Conservation (phyloP, 495 filamentous ascomycete genomes). For the Astrothelium macrocarpum region DNA sequence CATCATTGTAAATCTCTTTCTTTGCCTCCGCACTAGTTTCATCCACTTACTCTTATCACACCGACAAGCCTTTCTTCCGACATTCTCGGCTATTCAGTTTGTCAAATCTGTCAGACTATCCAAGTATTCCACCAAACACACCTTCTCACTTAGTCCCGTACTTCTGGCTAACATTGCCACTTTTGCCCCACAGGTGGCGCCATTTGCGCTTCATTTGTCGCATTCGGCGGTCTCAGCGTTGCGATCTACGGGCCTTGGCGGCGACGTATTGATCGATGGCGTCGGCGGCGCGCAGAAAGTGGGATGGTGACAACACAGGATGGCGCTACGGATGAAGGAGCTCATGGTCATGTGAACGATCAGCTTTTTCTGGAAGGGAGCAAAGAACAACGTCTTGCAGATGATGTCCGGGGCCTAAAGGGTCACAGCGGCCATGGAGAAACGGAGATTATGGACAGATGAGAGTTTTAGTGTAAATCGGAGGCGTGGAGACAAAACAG, state of each 20-base stretch:
- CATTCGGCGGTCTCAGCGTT: constrained; percentile 64
- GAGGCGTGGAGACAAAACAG: not conserved
- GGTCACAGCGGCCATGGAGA: not conserved
- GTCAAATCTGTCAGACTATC: too few relatives aligned
- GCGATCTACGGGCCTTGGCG: constrained; percentile 71
- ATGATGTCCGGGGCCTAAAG: not conserved
- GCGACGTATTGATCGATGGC: constrained; percentile 43
- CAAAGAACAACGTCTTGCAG: not conserved
- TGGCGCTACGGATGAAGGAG: not conserved
- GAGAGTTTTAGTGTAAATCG: not conserved
- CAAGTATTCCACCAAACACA: not conserved
- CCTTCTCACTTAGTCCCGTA: not conserved
- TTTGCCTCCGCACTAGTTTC: too few relatives aligned
- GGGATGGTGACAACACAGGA: not conserved
- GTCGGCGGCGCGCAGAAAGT: not conserved
- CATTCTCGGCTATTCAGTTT: too few relatives aligned
- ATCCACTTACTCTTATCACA: too few relatives aligned
- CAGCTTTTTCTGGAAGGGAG: not conserved
- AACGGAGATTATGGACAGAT: not conserved
- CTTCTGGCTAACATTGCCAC: constrained; percentile 9
- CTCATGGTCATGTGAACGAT: not conserved
- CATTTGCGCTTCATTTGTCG: constrained; percentile 74
- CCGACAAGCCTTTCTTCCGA: too few relatives aligned
- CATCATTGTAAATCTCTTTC: too few relatives aligned
- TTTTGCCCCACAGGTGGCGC: constrained; percentile 36